Evolutionary conservation across 371 early-diverging fungal genomes (phyloP).

Genomic region (Nosema muscidifuracis): DNA sequence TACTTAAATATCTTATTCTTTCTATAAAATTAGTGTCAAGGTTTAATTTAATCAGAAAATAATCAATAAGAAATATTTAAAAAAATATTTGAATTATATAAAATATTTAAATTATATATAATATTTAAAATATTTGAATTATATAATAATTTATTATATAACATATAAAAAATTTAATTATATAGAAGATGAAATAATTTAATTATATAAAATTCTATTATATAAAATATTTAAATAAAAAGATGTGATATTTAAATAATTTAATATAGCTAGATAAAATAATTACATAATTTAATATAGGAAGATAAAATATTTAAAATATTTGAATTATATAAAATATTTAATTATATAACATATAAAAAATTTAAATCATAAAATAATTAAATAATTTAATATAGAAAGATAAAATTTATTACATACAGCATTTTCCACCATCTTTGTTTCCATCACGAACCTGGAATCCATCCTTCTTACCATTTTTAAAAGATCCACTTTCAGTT

Average conservation of each 20-base stretch:
- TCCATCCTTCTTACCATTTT: slow-evolving; percentile 2
- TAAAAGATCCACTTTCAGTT: slow-evolving; percentile 11
- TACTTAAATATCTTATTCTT: no score
- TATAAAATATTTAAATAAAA: neutral
- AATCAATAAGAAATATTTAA: no score
- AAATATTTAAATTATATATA: no score
- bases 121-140: no score
- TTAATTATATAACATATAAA: neutral
- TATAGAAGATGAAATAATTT: no score
- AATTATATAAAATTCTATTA: no score
- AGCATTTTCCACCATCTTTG: neutral
- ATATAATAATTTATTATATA: no score
- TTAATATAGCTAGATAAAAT: neutral
- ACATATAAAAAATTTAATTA: no score
- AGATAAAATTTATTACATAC: slow-evolving; percentile 3
- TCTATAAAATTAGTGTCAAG: no score
- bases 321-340: neutral
- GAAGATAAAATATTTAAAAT: neutral
- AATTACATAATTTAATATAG: neutral
- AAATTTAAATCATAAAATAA: neutral
- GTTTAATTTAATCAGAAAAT: no score
- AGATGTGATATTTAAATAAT: neutral
- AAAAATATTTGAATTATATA: no score
- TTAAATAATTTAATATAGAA: neutral
- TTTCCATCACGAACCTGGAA: neutral